Percentiles rank a stretch among this genome's conserved stretches.
Evolutionary conservation across 2,329 filamentous ascomycete genomes (phyloP).

Genomic region (Ascochyta clinopodiicola): DNA sequence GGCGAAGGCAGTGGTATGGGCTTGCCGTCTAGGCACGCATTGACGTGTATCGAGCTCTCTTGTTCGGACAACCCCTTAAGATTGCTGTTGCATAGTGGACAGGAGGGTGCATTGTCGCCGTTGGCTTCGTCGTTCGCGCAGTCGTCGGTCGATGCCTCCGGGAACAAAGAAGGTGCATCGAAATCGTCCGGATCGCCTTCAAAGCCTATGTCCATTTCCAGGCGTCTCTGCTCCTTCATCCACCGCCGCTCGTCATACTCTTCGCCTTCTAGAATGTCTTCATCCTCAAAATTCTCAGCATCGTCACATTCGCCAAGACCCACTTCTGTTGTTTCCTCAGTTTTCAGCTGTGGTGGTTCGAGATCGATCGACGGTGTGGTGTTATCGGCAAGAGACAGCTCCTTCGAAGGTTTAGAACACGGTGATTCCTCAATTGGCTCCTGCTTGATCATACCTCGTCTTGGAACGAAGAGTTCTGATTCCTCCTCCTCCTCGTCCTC

Average conservation of each 20-base stretch:
- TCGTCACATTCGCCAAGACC: conserved; percentile 58
- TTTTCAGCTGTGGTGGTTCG: conserved; percentile 44
- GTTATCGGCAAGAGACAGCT: conserved; percentile 17
- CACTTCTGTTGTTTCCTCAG: conserved; percentile 57
- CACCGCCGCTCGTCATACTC: conserved; percentile 64
- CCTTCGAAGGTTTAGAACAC: conserved; percentile 33
- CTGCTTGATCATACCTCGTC: conserved; percentile 33
- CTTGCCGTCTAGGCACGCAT: conserved; percentile 87
- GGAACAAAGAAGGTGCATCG: conserved; percentile 50
- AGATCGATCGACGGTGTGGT: conserved; percentile 1
- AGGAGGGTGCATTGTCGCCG: conserved; percentile 53
- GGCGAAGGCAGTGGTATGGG: conserved; percentile 62
- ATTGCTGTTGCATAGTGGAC: conserved; percentile 77
- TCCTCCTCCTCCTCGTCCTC: conserved; percentile 40
- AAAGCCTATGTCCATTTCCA: conserved; percentile 59
- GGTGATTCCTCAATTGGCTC: conserved; percentile 16
- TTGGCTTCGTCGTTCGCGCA: conserved; percentile 3
- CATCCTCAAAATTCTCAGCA: conserved; percentile 66
- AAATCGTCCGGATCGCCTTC: conserved; percentile 60
- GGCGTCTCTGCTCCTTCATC: conserved; percentile 72
- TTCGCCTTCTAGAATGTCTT: conserved; percentile 63
- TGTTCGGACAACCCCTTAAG: conserved; percentile 64
- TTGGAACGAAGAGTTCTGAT: conserved; percentile 11
- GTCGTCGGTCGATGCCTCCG: conserved; percentile 28
- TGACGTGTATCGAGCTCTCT: conserved; percentile 84